Evolutionary conservation across 2,329 filamentous ascomycete species (phyloP).

Genomic region (Didymella glomerata): DNA sequence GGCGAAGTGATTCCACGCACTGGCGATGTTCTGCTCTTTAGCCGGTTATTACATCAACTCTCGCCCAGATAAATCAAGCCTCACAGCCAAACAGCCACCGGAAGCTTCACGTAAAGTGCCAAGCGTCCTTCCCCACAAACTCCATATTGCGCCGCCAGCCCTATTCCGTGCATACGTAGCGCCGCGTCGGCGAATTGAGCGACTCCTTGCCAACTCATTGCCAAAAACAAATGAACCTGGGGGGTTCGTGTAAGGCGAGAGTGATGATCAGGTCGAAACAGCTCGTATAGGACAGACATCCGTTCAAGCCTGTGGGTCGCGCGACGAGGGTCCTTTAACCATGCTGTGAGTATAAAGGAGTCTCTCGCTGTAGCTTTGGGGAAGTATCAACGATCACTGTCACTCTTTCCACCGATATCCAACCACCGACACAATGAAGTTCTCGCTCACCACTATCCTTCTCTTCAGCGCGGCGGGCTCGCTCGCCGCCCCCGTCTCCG

Average conservation of each 20-base stretch:
- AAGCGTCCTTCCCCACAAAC: slow-evolving; percentile 13
- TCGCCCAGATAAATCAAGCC: slow-evolving; percentile 19
- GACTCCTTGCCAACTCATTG: background rate
- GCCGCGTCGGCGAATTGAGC: background rate
- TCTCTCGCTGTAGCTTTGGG: background rate
- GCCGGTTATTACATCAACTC: slow-evolving; percentile 2
- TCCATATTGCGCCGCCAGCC: background rate
- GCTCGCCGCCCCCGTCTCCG: slow-evolving; percentile 39
- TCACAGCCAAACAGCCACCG: slow-evolving; percentile 19
- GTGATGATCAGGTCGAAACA: background rate
- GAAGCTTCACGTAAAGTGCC: slow-evolving; percentile 33
- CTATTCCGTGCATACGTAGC: background rate
- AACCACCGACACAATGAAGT: slow-evolving; percentile 40
- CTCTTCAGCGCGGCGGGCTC: slow-evolving; percentile 38
- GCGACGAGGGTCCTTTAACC: background rate
- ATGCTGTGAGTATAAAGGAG: background rate
- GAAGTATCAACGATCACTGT: background rate
- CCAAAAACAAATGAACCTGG: background rate
- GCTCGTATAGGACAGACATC: background rate
- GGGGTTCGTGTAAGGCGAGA: background rate
- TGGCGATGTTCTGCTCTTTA: slow-evolving; percentile 6
- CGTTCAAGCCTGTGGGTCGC: background rate
- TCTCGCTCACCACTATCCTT: slow-evolving; percentile 40
- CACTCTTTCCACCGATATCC: background rate
- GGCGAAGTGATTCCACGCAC: background rate